Evolutionary conservation across 139 green algal species (phyloP).

Genomic region (Picochlorum sp.): DNA sequence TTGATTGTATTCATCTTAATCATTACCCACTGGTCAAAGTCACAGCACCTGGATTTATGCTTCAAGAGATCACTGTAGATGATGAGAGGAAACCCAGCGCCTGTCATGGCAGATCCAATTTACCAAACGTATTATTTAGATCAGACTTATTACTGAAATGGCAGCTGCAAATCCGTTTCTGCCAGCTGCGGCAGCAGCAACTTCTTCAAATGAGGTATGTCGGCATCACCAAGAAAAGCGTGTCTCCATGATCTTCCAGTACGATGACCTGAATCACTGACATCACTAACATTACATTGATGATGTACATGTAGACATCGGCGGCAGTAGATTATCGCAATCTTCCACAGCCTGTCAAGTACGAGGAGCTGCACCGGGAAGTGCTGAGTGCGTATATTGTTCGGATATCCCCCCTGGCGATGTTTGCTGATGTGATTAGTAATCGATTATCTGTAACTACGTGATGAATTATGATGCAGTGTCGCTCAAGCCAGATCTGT

Average conservation of each 20-base stretch:
- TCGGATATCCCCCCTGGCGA: not conserved
- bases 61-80: too few species aligned
- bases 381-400: conserved; percentile 59
- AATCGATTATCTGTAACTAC: not conserved
- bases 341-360: conserved; percentile 76
- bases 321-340: conserved; percentile 12
- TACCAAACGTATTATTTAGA: too few species aligned
- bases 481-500: conserved; percentile 90
- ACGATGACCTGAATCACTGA: too few species aligned
- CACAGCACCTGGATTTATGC: too few species aligned
- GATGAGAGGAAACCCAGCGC: too few species aligned
- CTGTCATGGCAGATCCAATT: too few species aligned
- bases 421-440: not conserved
- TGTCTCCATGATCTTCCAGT: too few species aligned
- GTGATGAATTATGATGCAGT: conserved; percentile 50
- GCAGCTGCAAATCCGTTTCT: conserved; percentile 17
- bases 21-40: too few species aligned
- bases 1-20: too few species aligned
- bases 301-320: not conserved
- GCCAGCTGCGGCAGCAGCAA: conserved; percentile 9
- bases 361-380: conserved; percentile 92
- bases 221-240: too few species aligned
- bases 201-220: not conserved
- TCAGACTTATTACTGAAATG: not conserved
- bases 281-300: too few species aligned